Base-by-base conservation (phyloP, 345 rosid species). In the Abelmoschus esculentus region DNA sequence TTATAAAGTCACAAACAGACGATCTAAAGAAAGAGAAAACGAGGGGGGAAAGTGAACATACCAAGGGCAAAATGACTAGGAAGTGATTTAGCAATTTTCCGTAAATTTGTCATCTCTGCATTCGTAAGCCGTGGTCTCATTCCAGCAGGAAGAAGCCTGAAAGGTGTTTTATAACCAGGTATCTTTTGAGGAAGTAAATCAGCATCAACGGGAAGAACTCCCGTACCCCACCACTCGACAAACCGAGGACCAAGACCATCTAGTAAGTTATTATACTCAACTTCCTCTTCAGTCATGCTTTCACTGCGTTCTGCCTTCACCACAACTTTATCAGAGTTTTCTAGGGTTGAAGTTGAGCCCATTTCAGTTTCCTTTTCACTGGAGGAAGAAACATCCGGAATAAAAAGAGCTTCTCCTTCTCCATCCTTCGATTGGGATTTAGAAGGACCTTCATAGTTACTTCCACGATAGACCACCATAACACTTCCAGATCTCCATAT, bases 21-120 rank as follows among this genome's bases (percentile, higher is more conserved):
- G 73, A 17, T 6, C 58, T 28, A 70, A 69, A 61, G 26, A 8
- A 65, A 77, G 42, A 49, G 42, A 49, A 66, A 46, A 55, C 13
- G 50, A 52, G 57, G 6, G 19, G 38, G 32, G 50, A 73, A 63
- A 70, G 42, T 54, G 71, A 77, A 38, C 82, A 67, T 86, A 92
- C 99, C 99, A 3, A 96, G 96, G 74, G 99, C 90, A 83, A 96
- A 96, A 83, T 96, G 99, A 70, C 96, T 86, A 17, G 99, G 99
- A 72, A 96, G 92, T 22, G 86, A 82, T 83, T 86, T 90, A 70
- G 98, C 98, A 73, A 85, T 71, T 82, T 89, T 96, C 78, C 98
- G 80, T 71, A 92, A 81, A 84, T 89, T 81, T 55, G 98, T 92
- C 97, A 96, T 92, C 83, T 96, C 99, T 2, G 89, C 97, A 83